Evolutionary conservation across 2,329 filamentous ascomycete species (phyloP), one percentile per base, ranked within the genome.

Genomic region (Hypocrella siamensis): DNA sequence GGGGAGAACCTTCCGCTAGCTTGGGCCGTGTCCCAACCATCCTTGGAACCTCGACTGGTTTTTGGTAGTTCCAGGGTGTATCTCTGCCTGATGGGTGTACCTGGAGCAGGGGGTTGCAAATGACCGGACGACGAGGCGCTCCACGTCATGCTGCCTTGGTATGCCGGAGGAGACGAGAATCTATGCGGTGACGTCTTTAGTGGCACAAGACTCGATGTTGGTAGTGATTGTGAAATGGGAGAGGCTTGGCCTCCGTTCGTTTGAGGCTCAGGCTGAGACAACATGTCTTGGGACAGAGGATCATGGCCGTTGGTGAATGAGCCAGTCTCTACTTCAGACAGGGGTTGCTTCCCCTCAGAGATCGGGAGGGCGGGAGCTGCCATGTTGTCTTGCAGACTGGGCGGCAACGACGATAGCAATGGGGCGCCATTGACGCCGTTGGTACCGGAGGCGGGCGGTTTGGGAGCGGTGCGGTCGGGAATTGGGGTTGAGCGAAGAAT

Each of bases 41-140:
- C 85, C 42, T 71, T 75, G n/a, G 82, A 84, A 32, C 60, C 68
- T 43, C 82, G 70, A 21, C 68, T 60, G n/a, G 65, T 53, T 53
- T 77, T 81, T 6, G 86, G 85, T 0, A 93, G 83, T 53, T 93
- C 84, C 17, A 94, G 65, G 0, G 84, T 93, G 56, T 93, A 80
- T 41, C 86, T 75, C 38, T 93, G 83, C 52, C 79, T 79, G 30
- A 88, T 59, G 34, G 70, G 67, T 15, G 68, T 59, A 11, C 64
- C 62, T 17, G 43, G 33, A 24, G 39, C 28, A 3, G 47, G 43
- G 7, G 70, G 60, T 25, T 75, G 65, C 28, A 64, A 52, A 35
- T 65, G 57, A 3, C 58, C 57, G n/a, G 70, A 66, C 2, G 65
- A 57, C 10, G 65, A 60, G 19, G 57, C 49, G 19, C 52, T 53